phyloP scores from a whole-genome alignment of 1,284 basidiomycete genomes.

The Gomphus sp. region DNA sequence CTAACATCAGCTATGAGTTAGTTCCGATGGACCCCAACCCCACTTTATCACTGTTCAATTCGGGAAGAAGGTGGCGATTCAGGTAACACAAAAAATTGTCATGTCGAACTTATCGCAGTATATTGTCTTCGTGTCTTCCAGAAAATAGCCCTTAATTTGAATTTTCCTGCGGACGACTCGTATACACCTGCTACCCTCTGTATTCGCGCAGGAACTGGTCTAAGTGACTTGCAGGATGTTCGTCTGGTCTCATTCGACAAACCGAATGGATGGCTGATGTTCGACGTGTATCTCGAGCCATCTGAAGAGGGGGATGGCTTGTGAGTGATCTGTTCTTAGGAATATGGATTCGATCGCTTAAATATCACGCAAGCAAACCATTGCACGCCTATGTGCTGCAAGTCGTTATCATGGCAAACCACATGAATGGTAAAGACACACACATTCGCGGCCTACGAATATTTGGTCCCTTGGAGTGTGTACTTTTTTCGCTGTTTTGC shows the following conservation, averaged over 20 bases:
- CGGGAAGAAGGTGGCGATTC: conserved; percentile 81
- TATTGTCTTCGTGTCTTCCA: conserved; percentile 24
- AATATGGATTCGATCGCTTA: neutral
- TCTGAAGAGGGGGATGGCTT: conserved; percentile 68
- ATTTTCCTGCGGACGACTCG: conserved; percentile 86
- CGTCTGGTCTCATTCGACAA: conserved; percentile 78
- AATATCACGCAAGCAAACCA: conserved; percentile 51
- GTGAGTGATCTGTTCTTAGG: conserved; percentile 29
- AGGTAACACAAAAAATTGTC: conserved; percentile 39
- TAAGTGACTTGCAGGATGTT: conserved; percentile 88
- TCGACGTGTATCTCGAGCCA: conserved; percentile 75
- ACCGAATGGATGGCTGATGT: conserved; percentile 93
- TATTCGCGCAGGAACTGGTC: conserved; percentile 86
- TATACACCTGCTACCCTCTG: conserved; percentile 92
- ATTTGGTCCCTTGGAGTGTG: conserved; percentile 77
- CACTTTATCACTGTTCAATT: conserved; percentile 95
- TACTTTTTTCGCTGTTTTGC: conserved; percentile 12
- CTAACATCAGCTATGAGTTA: conserved; percentile 24
- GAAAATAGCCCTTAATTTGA: conserved; percentile 90
- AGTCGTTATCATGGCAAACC: conserved; percentile 86
- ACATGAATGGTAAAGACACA: conserved; percentile 98
- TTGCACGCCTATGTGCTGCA: conserved; percentile 88
- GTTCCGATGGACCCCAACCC: conserved; percentile 95
- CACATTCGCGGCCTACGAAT: conserved; percentile 88
- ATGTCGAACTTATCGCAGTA: neutral